Base-by-base conservation (phyloP, 1,139 yeast genomes). In the Zygoascus sp. region DNA sequence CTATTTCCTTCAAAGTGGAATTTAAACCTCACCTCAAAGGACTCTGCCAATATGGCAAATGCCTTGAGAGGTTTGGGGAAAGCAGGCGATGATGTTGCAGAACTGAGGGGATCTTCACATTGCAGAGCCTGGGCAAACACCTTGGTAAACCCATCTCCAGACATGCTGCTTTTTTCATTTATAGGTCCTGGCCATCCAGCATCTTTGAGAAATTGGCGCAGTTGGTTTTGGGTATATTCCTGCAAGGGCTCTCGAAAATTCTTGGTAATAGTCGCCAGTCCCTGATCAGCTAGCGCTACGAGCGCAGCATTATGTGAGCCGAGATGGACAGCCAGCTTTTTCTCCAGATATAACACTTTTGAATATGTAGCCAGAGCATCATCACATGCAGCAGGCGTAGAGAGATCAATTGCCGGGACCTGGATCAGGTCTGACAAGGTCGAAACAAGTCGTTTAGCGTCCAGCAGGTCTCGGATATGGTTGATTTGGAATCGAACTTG, bases 1-100 rank as follows among this genome's bases (percentile, higher is more conserved):
- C 70, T 72, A 19, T 72, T 70, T 0, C 68, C 59, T 49, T 79
- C 80, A 64, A 90, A 90, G 64, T 90, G 96, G 65, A 75, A 90
- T 39, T 76, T 72, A 60, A 89, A 86, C 49, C 92, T 75, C 11
- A 77, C 62, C 20, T 70, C 70, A 48, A 86, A 75, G 7, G 83
- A 82, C 37, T 73, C 70, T 0, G 83, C 68, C 25, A 88, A 64
- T 0, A 74, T 62, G 28, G 75, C 75, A 42, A 85, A 72, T 1
- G 82, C 83, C 79, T 83, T 76, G 62, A 83, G 68, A 0, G 80
- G 65, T 1, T 67, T 62, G 0, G 80, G 80, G 42, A 73, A 71
- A 3, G 46, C 46, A 0, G 77, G 73, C 2, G 58, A 32, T 5
- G 35, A 28, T 5, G 22, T n/a, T 8, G 39, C 36, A n/a, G 40